Conservation (phyloP, 2,329 filamentous ascomycete species). For the Nothopassalora personata region DNA sequence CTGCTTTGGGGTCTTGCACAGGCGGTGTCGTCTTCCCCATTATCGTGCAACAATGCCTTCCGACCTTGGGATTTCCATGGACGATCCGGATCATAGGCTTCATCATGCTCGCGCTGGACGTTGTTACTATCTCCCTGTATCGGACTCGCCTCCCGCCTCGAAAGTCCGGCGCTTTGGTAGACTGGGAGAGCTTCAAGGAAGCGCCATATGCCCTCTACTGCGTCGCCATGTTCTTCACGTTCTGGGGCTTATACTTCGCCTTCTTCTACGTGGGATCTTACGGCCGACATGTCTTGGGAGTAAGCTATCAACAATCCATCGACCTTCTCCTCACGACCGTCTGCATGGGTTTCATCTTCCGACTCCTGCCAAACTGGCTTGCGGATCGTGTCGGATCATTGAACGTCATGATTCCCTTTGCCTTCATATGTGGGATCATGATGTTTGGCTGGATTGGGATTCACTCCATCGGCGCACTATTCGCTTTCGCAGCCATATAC, state of each 20-base stretch:
- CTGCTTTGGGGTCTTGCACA: slow-evolving; percentile 54
- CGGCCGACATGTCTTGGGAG: slow-evolving; percentile 34
- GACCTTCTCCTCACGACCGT: slow-evolving; percentile 55
- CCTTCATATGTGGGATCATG: slow-evolving; percentile 42
- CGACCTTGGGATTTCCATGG: slow-evolving; percentile 51
- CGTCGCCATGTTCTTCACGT: slow-evolving; percentile 46
- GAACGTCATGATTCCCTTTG: slow-evolving; percentile 52
- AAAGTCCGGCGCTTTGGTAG: slow-evolving; percentile 39
- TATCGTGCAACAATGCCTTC: slow-evolving; percentile 46
- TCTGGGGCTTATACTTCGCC: slow-evolving; percentile 37
- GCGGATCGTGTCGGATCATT: slow-evolving; percentile 53
- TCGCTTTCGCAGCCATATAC: slow-evolving; percentile 42
- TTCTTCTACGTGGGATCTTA: slow-evolving; percentile 44
- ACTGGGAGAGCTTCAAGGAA: slow-evolving; percentile 39
- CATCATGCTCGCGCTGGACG: slow-evolving; percentile 35
- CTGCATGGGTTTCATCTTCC: slow-evolving; percentile 51
- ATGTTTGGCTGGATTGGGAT: slow-evolving; percentile 56
- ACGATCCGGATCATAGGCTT: slow-evolving; percentile 49
- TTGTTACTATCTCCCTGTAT: slow-evolving; percentile 27
- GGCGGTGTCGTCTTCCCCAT: slow-evolving; percentile 53
- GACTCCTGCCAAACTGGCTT: slow-evolving; percentile 49
- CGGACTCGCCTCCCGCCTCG: slow-evolving; percentile 41
- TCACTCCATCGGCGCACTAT: slow-evolving; percentile 33
- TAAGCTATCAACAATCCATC: slow-evolving; percentile 48
- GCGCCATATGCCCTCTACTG: slow-evolving; percentile 38